phyloP scores from a whole-genome alignment of 495 filamentous ascomycete species.

The Articulospora tetracladia region DNA sequence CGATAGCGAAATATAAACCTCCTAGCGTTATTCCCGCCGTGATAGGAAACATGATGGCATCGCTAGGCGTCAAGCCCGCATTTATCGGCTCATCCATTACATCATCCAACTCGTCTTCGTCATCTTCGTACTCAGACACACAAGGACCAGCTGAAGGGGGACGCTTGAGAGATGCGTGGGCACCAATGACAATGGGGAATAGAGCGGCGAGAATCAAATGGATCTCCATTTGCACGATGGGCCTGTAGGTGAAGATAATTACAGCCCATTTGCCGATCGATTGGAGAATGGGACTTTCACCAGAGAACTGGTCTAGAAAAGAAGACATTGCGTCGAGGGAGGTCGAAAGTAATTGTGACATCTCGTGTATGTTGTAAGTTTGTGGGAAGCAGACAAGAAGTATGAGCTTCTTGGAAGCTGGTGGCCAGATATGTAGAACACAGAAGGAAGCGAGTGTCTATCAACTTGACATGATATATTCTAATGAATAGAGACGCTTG shows the following conservation, averaged over 20 bases:
- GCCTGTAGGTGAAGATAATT: conserved; percentile 14
- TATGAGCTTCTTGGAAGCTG: too few relatives aligned
- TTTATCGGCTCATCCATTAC: conserved; percentile 58
- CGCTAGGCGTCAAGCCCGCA: conserved; percentile 73
- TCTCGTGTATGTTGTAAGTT: background rate
- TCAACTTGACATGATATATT: too few relatives aligned
- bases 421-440: too few relatives aligned
- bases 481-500: too few relatives aligned
- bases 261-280: conserved; percentile 21
- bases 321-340: background rate
- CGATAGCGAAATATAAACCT: conserved; percentile 83
- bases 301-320: conserved; percentile 11
- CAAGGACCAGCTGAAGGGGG: conserved; percentile 74
- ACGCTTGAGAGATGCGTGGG: conserved; percentile 67
- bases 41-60: conserved; percentile 86
- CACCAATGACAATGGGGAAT: conserved; percentile 68
- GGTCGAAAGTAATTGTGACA: background rate
- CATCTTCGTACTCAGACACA: conserved; percentile 40
- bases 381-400: too few relatives aligned
- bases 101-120: conserved; percentile 52
- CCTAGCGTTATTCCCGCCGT: conserved; percentile 69
- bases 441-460: too few relatives aligned
- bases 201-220: conserved; percentile 66
- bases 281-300: conserved; percentile 18
- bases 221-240: conserved; percentile 54